Conservation (phyloP, 371 early-diverging fungal species). For the Zopfochytrium polystomum region DNA sequence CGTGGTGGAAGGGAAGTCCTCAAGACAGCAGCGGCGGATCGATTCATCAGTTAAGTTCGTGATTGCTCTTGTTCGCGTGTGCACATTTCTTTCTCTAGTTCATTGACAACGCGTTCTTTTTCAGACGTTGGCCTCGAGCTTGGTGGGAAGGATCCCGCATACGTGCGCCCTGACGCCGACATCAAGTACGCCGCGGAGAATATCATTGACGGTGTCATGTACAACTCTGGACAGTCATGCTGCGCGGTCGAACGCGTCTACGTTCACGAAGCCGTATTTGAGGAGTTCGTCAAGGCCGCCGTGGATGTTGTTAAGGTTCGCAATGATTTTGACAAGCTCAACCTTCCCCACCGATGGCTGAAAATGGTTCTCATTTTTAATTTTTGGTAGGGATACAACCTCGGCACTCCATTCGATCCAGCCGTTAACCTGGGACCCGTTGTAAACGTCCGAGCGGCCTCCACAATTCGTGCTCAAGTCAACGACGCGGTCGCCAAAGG, state of each 20-base stretch:
- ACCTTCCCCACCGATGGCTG: too few relatives aligned
- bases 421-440: slow-evolving; percentile 77
- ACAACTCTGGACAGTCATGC: slow-evolving; percentile 83
- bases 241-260: slow-evolving; percentile 81
- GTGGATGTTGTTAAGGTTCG: slow-evolving; percentile 62
- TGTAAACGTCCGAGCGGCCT: slow-evolving; percentile 66
- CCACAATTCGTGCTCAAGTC: slow-evolving; percentile 66
- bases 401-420: slow-evolving; percentile 67
- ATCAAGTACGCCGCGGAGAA: slow-evolving; percentile 66
- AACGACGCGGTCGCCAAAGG: slow-evolving; percentile 71
- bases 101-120: background rate
- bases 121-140: slow-evolving; percentile 73
- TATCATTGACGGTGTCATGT: slow-evolving; percentile 78
- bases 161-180: slow-evolving; percentile 75
- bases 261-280: slow-evolving; percentile 74
- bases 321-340: too few relatives aligned
- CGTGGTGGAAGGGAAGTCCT: slow-evolving; percentile 70
- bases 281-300: slow-evolving; percentile 66
- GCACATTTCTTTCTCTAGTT: background rate
- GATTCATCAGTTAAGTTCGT: slow-evolving; percentile 57
- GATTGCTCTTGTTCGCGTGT: background rate
- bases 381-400: slow-evolving; percentile 52
- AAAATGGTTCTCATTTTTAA: too few relatives aligned
- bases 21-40: slow-evolving; percentile 56
- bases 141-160: slow-evolving; percentile 86